Conservation (phyloP, 2,329 filamentous ascomycete species). For the Ceratocystis diversiconidia region DNA sequence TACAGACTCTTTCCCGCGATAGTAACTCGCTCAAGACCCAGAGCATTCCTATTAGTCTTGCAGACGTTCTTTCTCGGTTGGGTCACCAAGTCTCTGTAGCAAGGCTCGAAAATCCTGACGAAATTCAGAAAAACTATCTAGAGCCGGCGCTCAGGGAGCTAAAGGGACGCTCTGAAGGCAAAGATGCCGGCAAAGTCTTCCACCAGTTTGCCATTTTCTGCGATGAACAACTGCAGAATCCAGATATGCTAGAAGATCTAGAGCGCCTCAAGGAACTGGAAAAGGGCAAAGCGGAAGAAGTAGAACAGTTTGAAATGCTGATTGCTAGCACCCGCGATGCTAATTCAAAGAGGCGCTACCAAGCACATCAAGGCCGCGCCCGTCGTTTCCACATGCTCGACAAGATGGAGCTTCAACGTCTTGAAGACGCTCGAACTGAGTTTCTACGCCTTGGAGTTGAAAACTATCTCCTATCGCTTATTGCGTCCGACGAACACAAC, state of each 20-base stretch:
- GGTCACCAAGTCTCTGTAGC: constrained; percentile 83
- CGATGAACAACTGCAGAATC: constrained; percentile 80
- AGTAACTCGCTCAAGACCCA: constrained; percentile 49
- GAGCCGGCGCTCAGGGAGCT: constrained; percentile 72
- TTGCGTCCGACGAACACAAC: constrained; percentile 75
- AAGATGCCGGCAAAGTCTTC: constrained; percentile 74
- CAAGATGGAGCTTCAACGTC: constrained; percentile 67
- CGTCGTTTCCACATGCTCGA: constrained; percentile 84
- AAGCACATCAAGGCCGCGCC: constrained; percentile 53
- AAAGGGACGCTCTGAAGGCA: constrained; percentile 49
- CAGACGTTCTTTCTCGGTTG: constrained; percentile 73
- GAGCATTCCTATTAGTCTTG: constrained; percentile 54
- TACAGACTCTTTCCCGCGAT: constrained; percentile 49
- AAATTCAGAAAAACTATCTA: constrained; percentile 76
- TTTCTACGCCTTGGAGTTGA: constrained; percentile 82
- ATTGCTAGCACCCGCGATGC: constrained; percentile 38
- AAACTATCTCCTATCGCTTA: constrained; percentile 78
- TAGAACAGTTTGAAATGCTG: constrained; percentile 48
- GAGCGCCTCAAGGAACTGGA: constrained; percentile 58
- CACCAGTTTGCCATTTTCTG: constrained; percentile 94
- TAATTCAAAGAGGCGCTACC: constrained; percentile 41
- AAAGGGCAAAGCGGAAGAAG: constrained; percentile 51
- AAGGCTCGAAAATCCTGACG: constrained; percentile 76
- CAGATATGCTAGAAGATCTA: constrained; percentile 72
- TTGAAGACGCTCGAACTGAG: constrained; percentile 60